Conservation (phyloP, 1,284 basidiomycete species). For the Ceratobasidium sp. region DNA sequence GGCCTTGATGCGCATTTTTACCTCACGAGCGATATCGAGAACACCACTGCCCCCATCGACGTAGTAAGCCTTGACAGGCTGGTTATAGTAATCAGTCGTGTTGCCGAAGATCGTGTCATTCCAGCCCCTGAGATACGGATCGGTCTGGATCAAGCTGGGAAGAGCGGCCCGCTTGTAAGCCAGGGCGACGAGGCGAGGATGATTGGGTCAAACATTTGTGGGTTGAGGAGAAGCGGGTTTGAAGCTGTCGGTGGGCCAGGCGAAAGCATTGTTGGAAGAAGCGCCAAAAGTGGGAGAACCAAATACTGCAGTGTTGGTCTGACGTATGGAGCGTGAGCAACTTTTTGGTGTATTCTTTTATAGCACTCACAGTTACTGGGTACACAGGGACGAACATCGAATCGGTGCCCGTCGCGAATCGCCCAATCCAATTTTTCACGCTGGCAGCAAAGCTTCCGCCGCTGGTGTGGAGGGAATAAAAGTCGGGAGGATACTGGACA, state of each 20-base stretch:
- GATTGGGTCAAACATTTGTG: constrained; percentile 77
- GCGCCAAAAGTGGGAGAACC: constrained; percentile 78
- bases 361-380: constrained; percentile 79
- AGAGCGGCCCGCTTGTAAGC: constrained; percentile 93
- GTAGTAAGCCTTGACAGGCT: constrained; percentile 77
- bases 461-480: constrained; percentile 67
- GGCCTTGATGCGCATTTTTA: constrained; percentile 93
- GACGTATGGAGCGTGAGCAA: constrained; percentile 23
- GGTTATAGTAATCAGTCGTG: constrained; percentile 77
- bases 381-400: constrained; percentile 84
- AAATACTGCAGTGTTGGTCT: constrained; percentile 88
- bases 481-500: constrained; percentile 67
- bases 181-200: constrained; percentile 94
- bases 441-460: constrained; percentile 69
- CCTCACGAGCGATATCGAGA: constrained; percentile 89
- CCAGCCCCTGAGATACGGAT: constrained; percentile 91
- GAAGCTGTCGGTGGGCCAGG: constrained; percentile 85
- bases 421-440: constrained; percentile 72
- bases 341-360: neutral
- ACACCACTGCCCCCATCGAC: constrained; percentile 92
- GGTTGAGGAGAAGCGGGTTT: constrained; percentile 72
- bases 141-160: constrained; percentile 80
- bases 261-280: constrained; percentile 62
- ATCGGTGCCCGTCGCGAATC: constrained; percentile 82
- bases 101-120: constrained; percentile 94